These are phyloP conservation scores for Boletus barrowsii DNA, from an alignment of 768 basidiomycete species.

Conservation along the genomic window DNA sequence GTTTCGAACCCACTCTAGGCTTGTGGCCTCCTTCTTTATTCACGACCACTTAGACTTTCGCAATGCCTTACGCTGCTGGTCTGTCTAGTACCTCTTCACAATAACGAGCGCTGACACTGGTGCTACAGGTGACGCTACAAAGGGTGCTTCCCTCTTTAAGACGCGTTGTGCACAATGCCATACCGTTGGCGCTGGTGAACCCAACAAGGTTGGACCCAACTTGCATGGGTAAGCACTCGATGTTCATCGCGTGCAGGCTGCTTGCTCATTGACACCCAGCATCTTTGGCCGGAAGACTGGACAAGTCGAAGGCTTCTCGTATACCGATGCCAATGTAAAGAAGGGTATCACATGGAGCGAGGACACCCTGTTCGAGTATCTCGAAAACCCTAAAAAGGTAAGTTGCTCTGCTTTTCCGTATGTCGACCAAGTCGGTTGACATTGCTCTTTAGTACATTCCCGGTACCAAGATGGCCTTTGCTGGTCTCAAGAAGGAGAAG, in stretches of 20 bases:
- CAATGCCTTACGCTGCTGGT: constrained; percentile 47
- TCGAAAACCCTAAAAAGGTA: constrained; percentile 97
- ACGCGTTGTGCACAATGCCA: constrained; percentile 95
- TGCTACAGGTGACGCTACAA: constrained; percentile 69
- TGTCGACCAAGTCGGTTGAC: neutral
- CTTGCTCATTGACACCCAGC: constrained; percentile 35
- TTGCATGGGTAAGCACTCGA: constrained; percentile 71
- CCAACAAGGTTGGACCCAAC: constrained; percentile 93
- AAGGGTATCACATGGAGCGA: constrained; percentile 89
- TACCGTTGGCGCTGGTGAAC: constrained; percentile 72
- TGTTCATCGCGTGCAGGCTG: neutral
- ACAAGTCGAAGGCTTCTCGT: constrained; percentile 80
- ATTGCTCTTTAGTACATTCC: constrained; percentile 71
- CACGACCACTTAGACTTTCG: constrained; percentile 2
- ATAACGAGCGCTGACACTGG: constrained; percentile 2
- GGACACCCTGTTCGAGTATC: constrained; percentile 90
- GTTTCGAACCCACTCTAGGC: neutral
- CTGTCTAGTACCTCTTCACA: constrained; percentile 10
- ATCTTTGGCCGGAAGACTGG: constrained; percentile 86
- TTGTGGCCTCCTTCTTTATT: neutral
- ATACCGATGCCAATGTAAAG: constrained; percentile 93
- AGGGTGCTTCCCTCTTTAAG: constrained; percentile 96
- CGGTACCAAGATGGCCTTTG: constrained; percentile 98
- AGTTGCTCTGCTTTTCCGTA: constrained; percentile 7
- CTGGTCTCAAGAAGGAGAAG: constrained; percentile 98